Base-by-base conservation (phyloP, 257 asterid species). In the Forsythia suspensa region DNA sequence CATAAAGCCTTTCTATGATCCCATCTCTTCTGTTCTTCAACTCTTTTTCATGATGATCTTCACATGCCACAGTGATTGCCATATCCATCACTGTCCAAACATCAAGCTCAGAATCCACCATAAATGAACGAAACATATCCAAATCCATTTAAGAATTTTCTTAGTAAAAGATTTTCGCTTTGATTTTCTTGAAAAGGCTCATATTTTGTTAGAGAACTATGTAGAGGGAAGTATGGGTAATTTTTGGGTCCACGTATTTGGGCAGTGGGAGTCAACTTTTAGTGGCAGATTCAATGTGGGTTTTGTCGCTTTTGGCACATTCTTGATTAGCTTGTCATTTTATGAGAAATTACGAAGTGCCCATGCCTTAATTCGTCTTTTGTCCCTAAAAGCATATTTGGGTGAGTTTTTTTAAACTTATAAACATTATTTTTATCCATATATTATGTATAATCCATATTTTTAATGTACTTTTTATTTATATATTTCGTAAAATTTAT, bases 81-180 rank as follows among this genome's bases (percentile, higher is more conserved):
- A 86, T 83, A 37, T 89, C 89, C n/a, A 89, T 87, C 86, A 86
- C 85, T 0, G 80, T 72, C 92, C 92, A 89, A 21, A 89, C 72
- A 77, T 89, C 92, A 39, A 87, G 36, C 15, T 88, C 88, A 0
- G 92, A 89, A 70, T 89, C 90, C 76, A 72, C 69, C 37, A 89
- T 71, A 20, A 89, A 80, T 6, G 84, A 85, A 40, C 89, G 92
- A 46, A 89, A 85, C 71, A 79, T 84, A 9, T 74, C 72, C 81
- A 89, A 89, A 82, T 89, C 91, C 92, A 89, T 86, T 70, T 44
- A 34, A 39, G 57, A 78, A 8, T 57, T 55, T 51, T 48, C 69
- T 46, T 20, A 76, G 43, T 66, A 3, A 21, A 67, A 76, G 72
- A 46, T 36, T n/a, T 41, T 20, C 40, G 37, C 72, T 13, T 6